These are phyloP conservation scores for Ceratocystis variospora DNA, from an alignment of 2,329 filamentous ascomycete species.

Conservation along the genomic window DNA sequence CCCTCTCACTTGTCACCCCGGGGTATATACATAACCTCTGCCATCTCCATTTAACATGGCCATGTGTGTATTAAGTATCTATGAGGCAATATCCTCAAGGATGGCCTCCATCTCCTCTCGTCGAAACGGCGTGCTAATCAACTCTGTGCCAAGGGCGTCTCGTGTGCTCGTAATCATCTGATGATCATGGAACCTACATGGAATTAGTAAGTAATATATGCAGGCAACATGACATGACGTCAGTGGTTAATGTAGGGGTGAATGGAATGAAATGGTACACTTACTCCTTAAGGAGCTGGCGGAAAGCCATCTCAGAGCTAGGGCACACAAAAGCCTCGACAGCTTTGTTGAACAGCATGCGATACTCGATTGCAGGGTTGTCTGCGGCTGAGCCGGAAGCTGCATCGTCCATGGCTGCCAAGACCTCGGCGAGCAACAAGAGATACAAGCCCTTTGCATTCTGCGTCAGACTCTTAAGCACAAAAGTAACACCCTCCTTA, in stretches of 20 bases:
- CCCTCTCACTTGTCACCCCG: too few relatives aligned
- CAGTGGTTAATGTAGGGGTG: constrained; percentile 18
- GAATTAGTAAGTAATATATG: background rate
- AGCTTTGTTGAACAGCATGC: constrained; percentile 85
- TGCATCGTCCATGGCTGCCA: constrained; percentile 44
- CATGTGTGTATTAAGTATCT: background rate
- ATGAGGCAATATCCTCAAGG: constrained; percentile 50
- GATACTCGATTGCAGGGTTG: constrained; percentile 69
- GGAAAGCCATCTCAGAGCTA: constrained; percentile 88
- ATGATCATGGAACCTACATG: constrained; percentile 72
- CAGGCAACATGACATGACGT: constrained; percentile 26
- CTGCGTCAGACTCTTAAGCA: constrained; percentile 77
- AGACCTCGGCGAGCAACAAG: constrained; percentile 69
- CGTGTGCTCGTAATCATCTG: constrained; percentile 89
- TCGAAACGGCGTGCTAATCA: constrained; percentile 71
- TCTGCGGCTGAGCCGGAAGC: constrained; percentile 1
- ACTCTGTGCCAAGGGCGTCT: constrained; percentile 71
- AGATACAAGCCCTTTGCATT: constrained; percentile 82
- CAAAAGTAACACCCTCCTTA: constrained; percentile 81
- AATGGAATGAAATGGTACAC: constrained; percentile 23
- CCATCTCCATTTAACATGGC: constrained; percentile 7
- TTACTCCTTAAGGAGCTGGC: constrained; percentile 83
- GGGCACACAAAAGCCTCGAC: constrained; percentile 87
- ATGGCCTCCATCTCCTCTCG: constrained; percentile 82
- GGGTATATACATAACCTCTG: too few relatives aligned